phyloP scores from a whole-genome alignment of 129 eudicot species.

The Scalesia atractyloides region DNA sequence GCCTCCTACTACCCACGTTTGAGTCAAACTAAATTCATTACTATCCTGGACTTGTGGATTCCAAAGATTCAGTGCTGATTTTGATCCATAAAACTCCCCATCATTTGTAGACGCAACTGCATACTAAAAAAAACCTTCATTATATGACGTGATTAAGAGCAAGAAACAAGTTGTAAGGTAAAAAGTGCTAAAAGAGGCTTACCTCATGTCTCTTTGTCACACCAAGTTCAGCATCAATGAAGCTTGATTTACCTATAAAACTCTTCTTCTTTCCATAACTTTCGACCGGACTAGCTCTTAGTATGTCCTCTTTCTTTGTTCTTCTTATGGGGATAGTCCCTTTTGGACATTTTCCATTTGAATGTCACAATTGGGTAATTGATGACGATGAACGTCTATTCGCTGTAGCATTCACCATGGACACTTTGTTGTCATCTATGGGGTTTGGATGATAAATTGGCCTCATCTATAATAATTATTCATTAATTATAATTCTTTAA shows the following conservation, averaged over 20 bases:
- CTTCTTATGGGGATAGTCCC: slow-evolving; percentile 83
- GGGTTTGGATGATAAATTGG: slow-evolving; percentile 74
- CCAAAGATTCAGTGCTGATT: slow-evolving; percentile 88
- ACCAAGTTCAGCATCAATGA: slow-evolving; percentile 55
- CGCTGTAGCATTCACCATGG: slow-evolving; percentile 9
- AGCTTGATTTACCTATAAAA: slow-evolving; percentile 42
- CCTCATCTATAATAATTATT: slow-evolving; percentile 46
- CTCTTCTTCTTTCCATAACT: slow-evolving; percentile 60
- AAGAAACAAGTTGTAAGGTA: not conserved
- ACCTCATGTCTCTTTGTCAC: slow-evolving; percentile 71
- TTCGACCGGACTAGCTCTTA: slow-evolving; percentile 73
- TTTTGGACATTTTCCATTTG: slow-evolving; percentile 60
- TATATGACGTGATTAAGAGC: not conserved
- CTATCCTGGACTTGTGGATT: slow-evolving; percentile 67
- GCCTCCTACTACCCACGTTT: slow-evolving; percentile 77
- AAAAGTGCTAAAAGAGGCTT: not conserved
- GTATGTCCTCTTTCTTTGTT: slow-evolving; percentile 65
- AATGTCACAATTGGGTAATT: slow-evolving; percentile 69
- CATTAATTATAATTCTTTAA: not conserved
- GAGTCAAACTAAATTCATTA: slow-evolving; percentile 85
- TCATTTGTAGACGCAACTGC: slow-evolving; percentile 72
- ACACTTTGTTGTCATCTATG: slow-evolving; percentile 39
- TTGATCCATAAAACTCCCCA: slow-evolving; percentile 71
- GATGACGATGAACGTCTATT: slow-evolving; percentile 17
- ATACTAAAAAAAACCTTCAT: slow-evolving; percentile 43